Conservation (phyloP, 2,329 filamentous ascomycete genomes). For the Didymella pinodella region DNA sequence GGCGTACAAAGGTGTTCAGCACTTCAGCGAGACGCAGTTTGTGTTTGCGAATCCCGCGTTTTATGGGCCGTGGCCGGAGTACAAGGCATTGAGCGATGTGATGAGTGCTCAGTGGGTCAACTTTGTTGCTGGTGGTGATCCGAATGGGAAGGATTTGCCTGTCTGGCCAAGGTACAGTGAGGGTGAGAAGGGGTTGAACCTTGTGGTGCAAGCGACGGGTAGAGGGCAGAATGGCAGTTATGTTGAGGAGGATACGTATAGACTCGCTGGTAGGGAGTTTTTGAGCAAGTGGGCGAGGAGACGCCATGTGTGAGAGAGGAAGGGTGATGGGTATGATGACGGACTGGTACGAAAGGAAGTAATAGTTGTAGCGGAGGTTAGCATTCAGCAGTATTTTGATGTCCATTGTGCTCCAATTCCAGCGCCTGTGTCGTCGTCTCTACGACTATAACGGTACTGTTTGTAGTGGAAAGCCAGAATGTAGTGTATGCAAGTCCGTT, state of each 20-base stretch:
- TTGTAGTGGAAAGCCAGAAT: background rate
- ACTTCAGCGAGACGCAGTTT: slow-evolving; percentile 62
- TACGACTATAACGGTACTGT: background rate
- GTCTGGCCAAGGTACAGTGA: slow-evolving; percentile 54
- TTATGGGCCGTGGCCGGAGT: slow-evolving; percentile 51
- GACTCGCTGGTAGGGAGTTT: slow-evolving; percentile 54
- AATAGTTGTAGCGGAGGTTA: background rate
- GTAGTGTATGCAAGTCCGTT: background rate
- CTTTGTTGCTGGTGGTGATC: slow-evolving; percentile 53
- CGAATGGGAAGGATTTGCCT: slow-evolving; percentile 47
- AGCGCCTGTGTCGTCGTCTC: background rate
- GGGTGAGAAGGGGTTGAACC: slow-evolving; percentile 49
- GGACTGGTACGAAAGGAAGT: background rate
- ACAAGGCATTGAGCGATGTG: slow-evolving; percentile 52
- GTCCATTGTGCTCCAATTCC: background rate
- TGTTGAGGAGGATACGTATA: slow-evolving; percentile 55
- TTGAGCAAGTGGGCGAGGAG: slow-evolving; percentile 48
- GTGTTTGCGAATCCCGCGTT: slow-evolving; percentile 56
- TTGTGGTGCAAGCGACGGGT: slow-evolving; percentile 57
- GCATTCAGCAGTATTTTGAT: background rate
- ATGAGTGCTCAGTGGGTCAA: slow-evolving; percentile 58
- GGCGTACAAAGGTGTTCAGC: slow-evolving; percentile 58
- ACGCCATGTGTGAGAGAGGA: slow-evolving; percentile 45
- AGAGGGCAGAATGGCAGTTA: slow-evolving; percentile 53
- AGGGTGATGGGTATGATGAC: background rate